Base-by-base conservation (phyloP, 208 protist genomes). In the Balamuthia mandrillaris region DNA sequence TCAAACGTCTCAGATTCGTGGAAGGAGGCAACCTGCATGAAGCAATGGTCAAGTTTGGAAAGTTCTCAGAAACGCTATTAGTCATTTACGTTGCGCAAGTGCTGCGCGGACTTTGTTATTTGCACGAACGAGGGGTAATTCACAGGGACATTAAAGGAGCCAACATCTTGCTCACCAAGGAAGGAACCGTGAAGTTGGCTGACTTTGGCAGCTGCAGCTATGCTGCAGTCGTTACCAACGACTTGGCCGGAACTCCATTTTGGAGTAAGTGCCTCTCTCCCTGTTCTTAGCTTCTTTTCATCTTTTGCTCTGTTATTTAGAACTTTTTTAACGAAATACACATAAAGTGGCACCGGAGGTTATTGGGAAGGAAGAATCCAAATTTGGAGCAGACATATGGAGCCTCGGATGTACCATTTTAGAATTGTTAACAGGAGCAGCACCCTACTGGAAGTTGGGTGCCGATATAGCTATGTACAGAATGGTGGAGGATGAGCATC, bases 121-220 rank as follows among this genome's bases (percentile, higher is more conserved):
- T 97, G 0, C 95, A 97, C 81, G 61, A 88, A 18, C 92, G 96
- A 47, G 94, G 88, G 90, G 93, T 96, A 24, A 94, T 95, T 63
- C 94, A 96, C 84, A n/a, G 94, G 24, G 94, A 96, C 85, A 96
- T 95, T 72, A 79, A 79, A 47, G 70, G 70, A 35, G 70, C 94
- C 24, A 96, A 96, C 84, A 94, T 97, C 63, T 82, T 97, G 6
- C 88, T 88, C 21, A 95, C 91, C 18, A 96, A 95, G 52, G 91
- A 92, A 12, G 92, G 92, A 33, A 86, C 33, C 1, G 96, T 97
- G 27, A 79, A 79, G 51, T 93, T 99, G 42, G 96, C 97, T 0
- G 97, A 99, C 89, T 99, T 99, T 91, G 97, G 98, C 79, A 96
- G 96, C 98, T 75, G 96, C 97, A 92, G 97, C 54, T 70, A 66